A percentile compares a stretch with the other conserved stretches of the same genome.
phyloP scores from a whole-genome alignment of 371 early-diverging fungal genomes.

The Saksenaea oblongispora region DNA sequence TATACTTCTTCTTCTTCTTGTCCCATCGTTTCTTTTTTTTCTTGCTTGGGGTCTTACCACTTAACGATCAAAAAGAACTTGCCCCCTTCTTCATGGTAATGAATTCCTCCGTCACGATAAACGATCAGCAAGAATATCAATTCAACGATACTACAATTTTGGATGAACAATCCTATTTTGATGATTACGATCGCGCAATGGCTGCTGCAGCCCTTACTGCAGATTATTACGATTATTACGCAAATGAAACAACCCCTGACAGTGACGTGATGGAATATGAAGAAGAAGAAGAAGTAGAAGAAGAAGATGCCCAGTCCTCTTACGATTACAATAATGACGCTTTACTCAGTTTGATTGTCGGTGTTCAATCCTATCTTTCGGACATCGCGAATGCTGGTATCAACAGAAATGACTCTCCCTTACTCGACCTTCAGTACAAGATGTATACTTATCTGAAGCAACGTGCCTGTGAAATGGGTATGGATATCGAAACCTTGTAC shows the following conservation, averaged over 20 bases:
- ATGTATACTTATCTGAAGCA: slow-evolving; percentile 51
- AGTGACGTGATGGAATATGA: neutral
- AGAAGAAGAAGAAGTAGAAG: slow-evolving; percentile 8
- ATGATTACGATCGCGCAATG: slow-evolving; percentile 36
- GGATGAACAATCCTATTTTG: slow-evolving; percentile 28
- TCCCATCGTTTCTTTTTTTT: no score
- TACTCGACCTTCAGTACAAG: slow-evolving; percentile 47
- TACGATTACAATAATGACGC: slow-evolving; percentile 22
- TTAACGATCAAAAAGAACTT: neutral
- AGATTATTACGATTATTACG: slow-evolving; percentile 20
- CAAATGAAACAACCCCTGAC: neutral
- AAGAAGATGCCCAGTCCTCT: neutral
- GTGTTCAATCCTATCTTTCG: slow-evolving; percentile 44
- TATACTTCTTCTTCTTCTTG: neutral
- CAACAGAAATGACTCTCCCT: slow-evolving; percentile 29
- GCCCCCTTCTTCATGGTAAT: neutral
- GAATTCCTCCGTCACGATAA: neutral
- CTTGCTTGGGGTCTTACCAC: no score
- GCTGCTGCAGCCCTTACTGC: slow-evolving; percentile 23
- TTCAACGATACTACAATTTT: neutral
- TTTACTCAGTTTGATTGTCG: slow-evolving; percentile 31
- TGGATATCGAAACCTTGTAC: slow-evolving; percentile 15
- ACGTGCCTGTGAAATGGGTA: slow-evolving; percentile 42
- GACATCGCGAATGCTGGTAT: slow-evolving; percentile 23
- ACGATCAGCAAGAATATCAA: neutral